Evolutionary conservation across 129 eudicot genomes (phyloP).

Genomic region (Erigeron canadensis): DNA sequence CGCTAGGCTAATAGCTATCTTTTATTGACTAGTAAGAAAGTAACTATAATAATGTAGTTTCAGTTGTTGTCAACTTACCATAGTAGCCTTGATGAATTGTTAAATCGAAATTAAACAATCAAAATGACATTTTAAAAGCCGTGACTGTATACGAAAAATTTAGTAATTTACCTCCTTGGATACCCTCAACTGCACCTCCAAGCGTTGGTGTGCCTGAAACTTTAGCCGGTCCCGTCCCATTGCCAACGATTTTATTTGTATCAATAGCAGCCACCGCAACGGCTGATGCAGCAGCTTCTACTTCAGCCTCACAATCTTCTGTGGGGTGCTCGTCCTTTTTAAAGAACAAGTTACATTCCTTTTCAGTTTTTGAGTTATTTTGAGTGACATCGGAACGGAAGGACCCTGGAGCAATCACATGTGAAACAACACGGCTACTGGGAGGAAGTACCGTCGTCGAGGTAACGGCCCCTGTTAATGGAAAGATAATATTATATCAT

Average conservation of each 20-base stretch:
- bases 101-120: too few relatives aligned
- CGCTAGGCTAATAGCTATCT: too few relatives aligned
- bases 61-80: too few relatives aligned
- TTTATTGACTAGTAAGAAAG: too few relatives aligned
- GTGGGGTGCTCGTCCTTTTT: slow-evolving; percentile 51
- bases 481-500: slow-evolving; percentile 8
- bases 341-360: slow-evolving; percentile 41
- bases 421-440: slow-evolving; percentile 63
- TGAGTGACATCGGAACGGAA: slow-evolving; percentile 51
- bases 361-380: slow-evolving; percentile 42
- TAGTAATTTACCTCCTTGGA: slow-evolving; percentile 38
- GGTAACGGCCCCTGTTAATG: slow-evolving; percentile 84
- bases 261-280: slow-evolving; percentile 78
- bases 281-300: slow-evolving; percentile 82
- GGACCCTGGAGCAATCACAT: slow-evolving; percentile 67
- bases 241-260: slow-evolving; percentile 55
- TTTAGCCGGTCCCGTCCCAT: slow-evolving; percentile 45
- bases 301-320: slow-evolving; percentile 75
- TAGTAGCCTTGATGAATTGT: too few relatives aligned
- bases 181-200: slow-evolving; percentile 42
- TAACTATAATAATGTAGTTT: too few relatives aligned
- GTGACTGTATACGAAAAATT: too few relatives aligned
- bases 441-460: slow-evolving; percentile 83
- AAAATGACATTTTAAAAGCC: too few relatives aligned
- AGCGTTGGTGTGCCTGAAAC: slow-evolving; percentile 44